Evolutionary conservation across 768 basidiomycete genomes (phyloP).

Genomic region (Leucogyrophana mollusca): DNA sequence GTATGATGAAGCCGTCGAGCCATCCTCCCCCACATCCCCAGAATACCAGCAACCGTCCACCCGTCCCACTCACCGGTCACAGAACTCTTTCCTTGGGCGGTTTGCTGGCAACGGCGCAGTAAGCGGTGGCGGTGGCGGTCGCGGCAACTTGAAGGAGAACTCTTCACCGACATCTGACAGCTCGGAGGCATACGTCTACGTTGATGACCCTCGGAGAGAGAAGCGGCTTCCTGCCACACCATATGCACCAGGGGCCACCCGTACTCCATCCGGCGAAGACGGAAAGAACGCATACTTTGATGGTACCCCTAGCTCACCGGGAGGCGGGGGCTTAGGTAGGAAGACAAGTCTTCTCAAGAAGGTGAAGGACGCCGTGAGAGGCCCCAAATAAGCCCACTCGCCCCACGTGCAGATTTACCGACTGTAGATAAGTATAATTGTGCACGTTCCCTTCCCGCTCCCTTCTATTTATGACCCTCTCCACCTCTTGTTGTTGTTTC

Average conservation of each 20-base stretch:
- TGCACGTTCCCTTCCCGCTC: background rate
- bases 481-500: constrained; percentile 5
- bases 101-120: constrained; percentile 43
- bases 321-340: constrained; percentile 52
- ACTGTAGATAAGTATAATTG: constrained; percentile 6
- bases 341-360: constrained; percentile 82
- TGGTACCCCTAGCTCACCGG: constrained; percentile 32
- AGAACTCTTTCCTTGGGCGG: constrained; percentile 79
- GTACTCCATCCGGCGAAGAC: constrained; percentile 27
- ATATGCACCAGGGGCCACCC: constrained; percentile 18
- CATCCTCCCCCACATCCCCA: constrained; percentile 43
- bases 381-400: constrained; percentile 36
- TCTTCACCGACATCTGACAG: constrained; percentile 28
- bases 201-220: constrained; percentile 48
- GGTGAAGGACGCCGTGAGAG: constrained; percentile 69
- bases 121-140: constrained; percentile 25
- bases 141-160: constrained; percentile 36
- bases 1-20: constrained; percentile 38
- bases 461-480: constrained; percentile 6
- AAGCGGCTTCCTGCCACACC: constrained; percentile 56
- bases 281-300: constrained; percentile 51
- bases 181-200: constrained; percentile 65
- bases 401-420: constrained; percentile 6
- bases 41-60: constrained; percentile 20
- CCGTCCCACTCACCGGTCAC: constrained; percentile 69